Conservation (phyloP, 1,284 basidiomycete genomes). For the Moesziomyces sp. region DNA sequence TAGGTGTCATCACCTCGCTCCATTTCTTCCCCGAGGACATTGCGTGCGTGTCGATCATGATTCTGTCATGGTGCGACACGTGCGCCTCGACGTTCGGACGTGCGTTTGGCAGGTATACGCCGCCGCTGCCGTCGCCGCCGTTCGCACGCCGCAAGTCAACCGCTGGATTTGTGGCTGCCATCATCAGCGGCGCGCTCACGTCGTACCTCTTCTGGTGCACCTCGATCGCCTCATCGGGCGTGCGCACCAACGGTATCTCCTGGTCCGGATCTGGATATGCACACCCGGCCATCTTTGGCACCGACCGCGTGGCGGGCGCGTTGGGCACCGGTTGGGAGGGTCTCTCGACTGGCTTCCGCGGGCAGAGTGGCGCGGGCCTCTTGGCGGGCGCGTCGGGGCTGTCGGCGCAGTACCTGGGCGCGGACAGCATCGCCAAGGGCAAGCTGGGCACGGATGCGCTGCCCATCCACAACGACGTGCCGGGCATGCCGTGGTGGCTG, state of each 20-base stretch:
- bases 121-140: slow-evolving; percentile 79
- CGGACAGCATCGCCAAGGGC: slow-evolving; percentile 31
- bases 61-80: slow-evolving; percentile 94
- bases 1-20: slow-evolving; percentile 87
- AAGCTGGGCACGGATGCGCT: slow-evolving; percentile 35
- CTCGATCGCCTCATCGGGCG: slow-evolving; percentile 49
- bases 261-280: slow-evolving; percentile 49
- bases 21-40: slow-evolving; percentile 70
- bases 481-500: slow-evolving; percentile 58
- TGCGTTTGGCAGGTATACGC: slow-evolving; percentile 81
- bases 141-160: slow-evolving; percentile 85
- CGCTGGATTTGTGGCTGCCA: slow-evolving; percentile 89
- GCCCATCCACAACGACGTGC: slow-evolving; percentile 33
- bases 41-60: slow-evolving; percentile 64
- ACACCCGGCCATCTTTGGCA: slow-evolving; percentile 58
- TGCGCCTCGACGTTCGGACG: slow-evolving; percentile 92
- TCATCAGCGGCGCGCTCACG: slow-evolving; percentile 79
- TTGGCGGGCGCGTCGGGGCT: slow-evolving; percentile 24
- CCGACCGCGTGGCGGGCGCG: slow-evolving; percentile 35
- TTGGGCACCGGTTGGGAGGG: slow-evolving; percentile 56
- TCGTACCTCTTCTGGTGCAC: slow-evolving; percentile 80
- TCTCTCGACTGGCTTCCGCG: slow-evolving; percentile 36
- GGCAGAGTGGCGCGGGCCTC: slow-evolving; percentile 28
- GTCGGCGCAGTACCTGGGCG: slow-evolving; percentile 34
- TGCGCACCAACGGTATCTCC: slow-evolving; percentile 56